Base-by-base conservation (phyloP, 2,329 filamentous ascomycete genomes). In the Colletotrichum lini region DNA sequence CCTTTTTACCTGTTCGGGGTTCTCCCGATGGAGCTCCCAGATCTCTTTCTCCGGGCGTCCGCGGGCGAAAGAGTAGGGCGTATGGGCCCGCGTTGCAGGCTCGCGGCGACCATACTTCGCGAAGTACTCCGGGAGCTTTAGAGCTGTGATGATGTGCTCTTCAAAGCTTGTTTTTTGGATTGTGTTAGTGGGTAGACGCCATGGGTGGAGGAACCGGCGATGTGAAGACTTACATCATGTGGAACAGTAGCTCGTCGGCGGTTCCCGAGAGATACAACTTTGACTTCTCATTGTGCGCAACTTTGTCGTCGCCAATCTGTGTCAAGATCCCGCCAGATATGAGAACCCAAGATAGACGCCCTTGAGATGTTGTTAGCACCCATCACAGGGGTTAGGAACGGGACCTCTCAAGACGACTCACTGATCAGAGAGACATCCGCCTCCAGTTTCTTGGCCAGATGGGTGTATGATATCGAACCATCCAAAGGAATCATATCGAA, bases 111-210 rank as follows among this genome's bases (percentile, higher is more conserved):
- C 80, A 61, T 78, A 79, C 23, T 75, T 60, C 9, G 76, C 73
- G 52, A 82, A 82, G 69, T 80, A 83, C 2, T 74, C 67, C 0
- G 79, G 78, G 54, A 80, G 74, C 60, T 73, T 70, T 12, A 73
- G 35, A 26, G 76, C 70, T 13, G 76, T 45, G 5, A 66, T 45
- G n/a, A 79, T 57, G 5, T 76, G 73, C 38, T 72, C 73, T 42
- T 79, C 78, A 57, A 77, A 79, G 5, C 77, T 80, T 9, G n/a
- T 35, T 35, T 35, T 35, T 21, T 10, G 3, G 21, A 9, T 3
- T 6, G 30, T 56, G 13, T 30, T 26, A 35, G 26, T 26, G 15
- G 9, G 4, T 2, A 9, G 1, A n/a, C 6, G 2, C 9, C 18
- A 16, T 12, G 30, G 16, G 8, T 38, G 18, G 3, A 15, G 9